Conservation (phyloP, 1,139 yeast genomes). For the Diutina siamensis region DNA sequence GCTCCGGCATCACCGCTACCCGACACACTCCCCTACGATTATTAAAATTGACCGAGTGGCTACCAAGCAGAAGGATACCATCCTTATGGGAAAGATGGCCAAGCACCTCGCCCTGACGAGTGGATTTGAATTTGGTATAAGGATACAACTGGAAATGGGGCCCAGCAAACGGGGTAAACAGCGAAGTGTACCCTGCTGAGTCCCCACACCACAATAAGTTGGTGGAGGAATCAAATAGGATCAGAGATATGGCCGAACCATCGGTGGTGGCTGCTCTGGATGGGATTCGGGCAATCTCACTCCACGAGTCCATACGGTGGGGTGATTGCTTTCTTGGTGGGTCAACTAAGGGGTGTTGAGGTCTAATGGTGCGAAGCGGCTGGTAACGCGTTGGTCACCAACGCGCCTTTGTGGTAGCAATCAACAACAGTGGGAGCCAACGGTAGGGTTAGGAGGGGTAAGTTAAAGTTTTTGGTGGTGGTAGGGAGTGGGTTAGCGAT, state of each 20-base stretch:
- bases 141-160: constrained; percentile 19
- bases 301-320: constrained; percentile 1
- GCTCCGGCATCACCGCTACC: constrained; percentile 22
- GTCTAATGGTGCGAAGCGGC: too few species aligned
- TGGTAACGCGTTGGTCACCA: too few species aligned
- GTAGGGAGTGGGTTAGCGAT: too few species aligned
- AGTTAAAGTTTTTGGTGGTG: too few species aligned
- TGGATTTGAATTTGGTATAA: constrained; percentile 37
- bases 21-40: constrained; percentile 46
- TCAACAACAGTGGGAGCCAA: too few species aligned
- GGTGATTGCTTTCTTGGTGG: too few species aligned
- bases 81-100: constrained; percentile 43
- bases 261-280: constrained; percentile 2
- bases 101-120: constrained; percentile 26
- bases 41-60: constrained; percentile 40
- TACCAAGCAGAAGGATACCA: constrained; percentile 50
- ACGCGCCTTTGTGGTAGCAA: too few species aligned
- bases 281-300: constrained; percentile 1
- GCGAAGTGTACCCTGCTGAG: constrained; percentile 25
- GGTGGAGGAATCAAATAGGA: constrained; percentile 51
- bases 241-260: constrained; percentile 8
- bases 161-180: constrained; percentile 18
- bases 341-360: too few species aligned
- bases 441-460: too few species aligned
- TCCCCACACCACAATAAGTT: constrained; percentile 89